Percentiles rank a stretch among this genome's conserved stretches.
These are phyloP conservation scores for Kluyveromyces wickerhamii DNA, from an alignment of 805 yeast species.

Conservation along the genomic window DNA sequence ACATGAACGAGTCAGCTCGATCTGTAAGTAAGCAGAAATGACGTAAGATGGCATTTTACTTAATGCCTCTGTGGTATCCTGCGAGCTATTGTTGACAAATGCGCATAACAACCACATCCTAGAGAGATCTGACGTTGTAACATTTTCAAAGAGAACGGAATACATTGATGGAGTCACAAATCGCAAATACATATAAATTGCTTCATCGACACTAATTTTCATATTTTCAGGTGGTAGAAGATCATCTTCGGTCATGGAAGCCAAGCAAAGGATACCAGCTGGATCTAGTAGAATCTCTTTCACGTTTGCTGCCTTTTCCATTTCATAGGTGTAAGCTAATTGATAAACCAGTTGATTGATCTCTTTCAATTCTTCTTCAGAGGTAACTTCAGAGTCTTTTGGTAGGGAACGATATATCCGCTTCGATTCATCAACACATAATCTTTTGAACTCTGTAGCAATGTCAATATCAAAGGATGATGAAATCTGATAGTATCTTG, in stretches of 20 bases:
- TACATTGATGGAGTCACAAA: constrained; percentile 34
- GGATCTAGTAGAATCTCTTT: constrained; percentile 27
- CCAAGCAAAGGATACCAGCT: constrained; percentile 28
- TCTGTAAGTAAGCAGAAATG: constrained; percentile 35
- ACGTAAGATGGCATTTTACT: constrained; percentile 27
- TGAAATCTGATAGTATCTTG: constrained; percentile 43
- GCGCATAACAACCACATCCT: constrained; percentile 34
- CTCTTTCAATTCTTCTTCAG: constrained; percentile 26
- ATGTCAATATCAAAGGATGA: constrained; percentile 61
- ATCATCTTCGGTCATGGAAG: constrained; percentile 10
- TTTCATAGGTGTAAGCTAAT: constrained; percentile 30
- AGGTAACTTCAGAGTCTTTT: constrained; percentile 22
- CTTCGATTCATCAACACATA: constrained; percentile 32
- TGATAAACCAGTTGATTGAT: constrained; percentile 32
- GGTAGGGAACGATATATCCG: constrained; percentile 34
- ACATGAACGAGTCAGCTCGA: constrained; percentile 33
- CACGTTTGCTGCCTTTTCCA: constrained; percentile 25
- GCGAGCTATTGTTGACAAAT: constrained; percentile 17
- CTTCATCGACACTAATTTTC: constrained; percentile 17
- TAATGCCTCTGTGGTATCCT: constrained; percentile 14
- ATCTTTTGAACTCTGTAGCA: constrained; percentile 30
- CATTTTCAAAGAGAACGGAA: constrained; percentile 16
- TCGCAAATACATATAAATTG: constrained; percentile 37
- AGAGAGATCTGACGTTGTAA: constrained; percentile 23
- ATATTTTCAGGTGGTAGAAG: not conserved